Percentiles rank a stretch among this genome's conserved stretches.
phyloP scores from a whole-genome alignment of 2,329 filamentous ascomycete genomes.

The Byssothecium circinans region DNA sequence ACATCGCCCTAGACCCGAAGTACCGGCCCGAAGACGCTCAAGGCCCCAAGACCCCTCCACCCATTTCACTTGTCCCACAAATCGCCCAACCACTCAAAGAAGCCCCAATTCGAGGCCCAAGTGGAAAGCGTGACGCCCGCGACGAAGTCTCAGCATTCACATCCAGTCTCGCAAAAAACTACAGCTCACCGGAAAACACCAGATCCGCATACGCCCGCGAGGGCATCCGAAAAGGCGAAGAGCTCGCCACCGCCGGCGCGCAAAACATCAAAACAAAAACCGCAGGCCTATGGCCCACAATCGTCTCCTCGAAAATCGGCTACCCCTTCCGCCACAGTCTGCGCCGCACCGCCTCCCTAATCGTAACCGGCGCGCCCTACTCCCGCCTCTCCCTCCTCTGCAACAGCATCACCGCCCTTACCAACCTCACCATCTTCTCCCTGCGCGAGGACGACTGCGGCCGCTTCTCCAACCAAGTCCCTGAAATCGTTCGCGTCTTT shows the following conservation, averaged over 20 bases:
- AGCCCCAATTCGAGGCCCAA: conserved; percentile 51
- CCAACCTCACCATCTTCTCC: conserved; percentile 70
- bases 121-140: conserved; percentile 41
- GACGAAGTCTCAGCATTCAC: conserved; percentile 29
- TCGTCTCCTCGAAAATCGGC: conserved; percentile 57
- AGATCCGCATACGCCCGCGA: conserved; percentile 41
- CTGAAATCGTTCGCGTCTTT: conserved; percentile 71
- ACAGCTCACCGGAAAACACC: conserved; percentile 34
- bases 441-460: conserved; percentile 81
- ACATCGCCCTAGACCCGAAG: conserved; percentile 46
- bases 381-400: conserved; percentile 54
- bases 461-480: conserved; percentile 81
- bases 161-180: conserved; percentile 51
- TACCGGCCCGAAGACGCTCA: conserved; percentile 19
- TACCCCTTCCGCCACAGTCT: conserved; percentile 72
- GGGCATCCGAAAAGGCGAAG: conserved; percentile 34
- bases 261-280: conserved; percentile 18
- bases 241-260: conserved; percentile 21
- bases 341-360: conserved; percentile 62
- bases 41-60: conserved; percentile 22
- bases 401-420: conserved; percentile 67
- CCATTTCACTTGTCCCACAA: conserved; percentile 52
- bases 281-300: conserved; percentile 29
- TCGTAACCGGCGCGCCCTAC: conserved; percentile 73
- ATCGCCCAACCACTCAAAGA: conserved; percentile 53